Evolutionary conservation across 1,284 basidiomycete species (phyloP).

Genomic region (Ustilago trichophora): DNA sequence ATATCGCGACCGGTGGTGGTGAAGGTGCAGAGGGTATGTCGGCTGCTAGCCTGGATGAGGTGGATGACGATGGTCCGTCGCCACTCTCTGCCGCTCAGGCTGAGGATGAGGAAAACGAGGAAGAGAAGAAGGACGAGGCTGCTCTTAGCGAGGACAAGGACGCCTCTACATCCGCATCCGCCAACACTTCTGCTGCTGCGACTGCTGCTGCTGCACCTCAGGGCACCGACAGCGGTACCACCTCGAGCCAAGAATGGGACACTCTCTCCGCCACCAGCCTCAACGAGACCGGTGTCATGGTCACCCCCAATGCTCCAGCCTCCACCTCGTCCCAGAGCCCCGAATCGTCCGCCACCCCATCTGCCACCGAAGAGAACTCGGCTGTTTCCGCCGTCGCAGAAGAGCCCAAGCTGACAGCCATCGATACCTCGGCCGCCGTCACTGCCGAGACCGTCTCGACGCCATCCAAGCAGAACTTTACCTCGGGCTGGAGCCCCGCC

Average conservation of each 20-base stretch:
- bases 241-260: constrained; percentile 59
- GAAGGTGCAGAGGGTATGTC: constrained; percentile 27
- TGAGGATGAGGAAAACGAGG: background rate
- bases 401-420: constrained; percentile 22
- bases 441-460: constrained; percentile 8
- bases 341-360: constrained; percentile 10
- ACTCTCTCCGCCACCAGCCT: constrained; percentile 44
- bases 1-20: constrained; percentile 73
- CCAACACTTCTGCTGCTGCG: constrained; percentile 9
- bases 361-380: constrained; percentile 2
- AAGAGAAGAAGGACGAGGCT: constrained; percentile 6
- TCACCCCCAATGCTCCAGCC: constrained; percentile 22
- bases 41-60: constrained; percentile 46
- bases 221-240: constrained; percentile 48
- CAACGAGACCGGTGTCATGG: constrained; percentile 45
- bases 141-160: constrained; percentile 17
- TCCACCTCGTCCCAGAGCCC: constrained; percentile 17
- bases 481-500: constrained; percentile 32
- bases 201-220: constrained; percentile 12
- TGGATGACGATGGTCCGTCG: constrained; percentile 45
- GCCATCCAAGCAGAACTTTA: constrained; percentile 34
- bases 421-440: constrained; percentile 27
- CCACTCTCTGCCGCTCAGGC: constrained; percentile 5
- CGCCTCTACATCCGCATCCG: constrained; percentile 15
- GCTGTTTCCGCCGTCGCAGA: constrained; percentile 2